These are phyloP conservation scores for Incumbomyces delicatus DNA, from an alignment of 2,329 filamentous ascomycete species.

Conservation along the genomic window DNA sequence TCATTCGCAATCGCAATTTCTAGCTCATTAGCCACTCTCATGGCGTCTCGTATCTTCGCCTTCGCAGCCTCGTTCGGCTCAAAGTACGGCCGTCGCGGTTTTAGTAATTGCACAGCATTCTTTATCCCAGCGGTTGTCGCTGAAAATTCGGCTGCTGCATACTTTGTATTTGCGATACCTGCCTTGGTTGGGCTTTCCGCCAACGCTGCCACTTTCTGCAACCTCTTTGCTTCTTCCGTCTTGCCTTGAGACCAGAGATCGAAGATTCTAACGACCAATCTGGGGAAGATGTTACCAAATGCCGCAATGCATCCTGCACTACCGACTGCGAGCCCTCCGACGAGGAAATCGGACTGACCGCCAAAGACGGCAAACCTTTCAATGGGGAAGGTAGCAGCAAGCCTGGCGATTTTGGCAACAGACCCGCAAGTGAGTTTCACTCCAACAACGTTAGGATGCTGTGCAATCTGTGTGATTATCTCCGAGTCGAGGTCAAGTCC, in stretches of 20 bases:
- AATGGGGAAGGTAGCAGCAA: conserved; percentile 30
- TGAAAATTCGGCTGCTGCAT: conserved; percentile 52
- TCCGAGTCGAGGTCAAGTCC: conserved; percentile 59
- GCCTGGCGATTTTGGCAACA: conserved; percentile 49
- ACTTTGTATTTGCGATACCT: conserved; percentile 59
- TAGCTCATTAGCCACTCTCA: conserved; percentile 12
- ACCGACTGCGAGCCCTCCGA: conserved; percentile 45
- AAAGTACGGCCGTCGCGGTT: conserved; percentile 52
- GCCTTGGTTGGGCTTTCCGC: conserved; percentile 57
- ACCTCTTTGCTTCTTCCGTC: conserved; percentile 46
- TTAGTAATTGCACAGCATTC: conserved; percentile 45
- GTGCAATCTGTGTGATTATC: conserved; percentile 45
- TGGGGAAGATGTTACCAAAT: conserved; percentile 49
- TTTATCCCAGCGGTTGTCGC: conserved; percentile 51
- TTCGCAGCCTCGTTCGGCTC: conserved; percentile 35
- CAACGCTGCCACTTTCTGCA: conserved; percentile 54
- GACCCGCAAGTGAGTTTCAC: conserved; percentile 56
- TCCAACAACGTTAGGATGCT: conserved; percentile 48
- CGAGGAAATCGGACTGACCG: conserved; percentile 63
- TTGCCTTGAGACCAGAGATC: conserved; percentile 49
- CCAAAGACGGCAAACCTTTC: conserved; percentile 55
- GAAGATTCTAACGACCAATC: conserved; percentile 49
- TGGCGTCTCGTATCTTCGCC: conserved; percentile 31
- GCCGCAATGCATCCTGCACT: conserved; percentile 47
- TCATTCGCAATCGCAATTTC: conserved; percentile 1